Conservation (phyloP, 306 rosid species). For the Gleditsia sinensis region DNA sequence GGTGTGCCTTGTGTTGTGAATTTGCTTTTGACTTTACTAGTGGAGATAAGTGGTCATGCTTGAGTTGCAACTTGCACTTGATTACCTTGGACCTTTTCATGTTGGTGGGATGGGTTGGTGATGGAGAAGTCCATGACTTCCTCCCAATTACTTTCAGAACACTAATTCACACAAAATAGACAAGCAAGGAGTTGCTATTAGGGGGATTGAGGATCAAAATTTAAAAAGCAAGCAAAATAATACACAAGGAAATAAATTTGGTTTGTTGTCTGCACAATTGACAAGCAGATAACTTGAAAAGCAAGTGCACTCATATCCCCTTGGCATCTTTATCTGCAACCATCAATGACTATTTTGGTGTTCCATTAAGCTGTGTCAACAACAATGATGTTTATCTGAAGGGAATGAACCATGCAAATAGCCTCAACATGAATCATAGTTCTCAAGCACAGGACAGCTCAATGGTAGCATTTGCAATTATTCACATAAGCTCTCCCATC, state of each 20-base stretch:
- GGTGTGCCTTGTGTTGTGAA: no score
- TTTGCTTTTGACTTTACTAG: conserved; percentile 6
- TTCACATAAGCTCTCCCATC: conserved; percentile 20
- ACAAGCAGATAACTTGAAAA: conserved; percentile 27
- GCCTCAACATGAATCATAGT: conserved; percentile 21
- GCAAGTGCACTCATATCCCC: conserved; percentile 27
- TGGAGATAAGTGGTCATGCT: conserved; percentile 33
- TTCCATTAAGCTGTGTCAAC: conserved; percentile 34
- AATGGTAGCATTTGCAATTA: background rate
- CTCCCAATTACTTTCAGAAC: conserved; percentile 19
- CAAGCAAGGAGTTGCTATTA: conserved; percentile 40
- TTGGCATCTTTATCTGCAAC: conserved; percentile 25
- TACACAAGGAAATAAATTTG: background rate
- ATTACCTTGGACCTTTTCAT: conserved; percentile 30
- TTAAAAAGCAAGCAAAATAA: conserved; percentile 38
- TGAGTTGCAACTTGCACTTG: background rate
- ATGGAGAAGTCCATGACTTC: conserved; percentile 38
- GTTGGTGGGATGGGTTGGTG: conserved; percentile 30
- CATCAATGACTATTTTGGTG: conserved; percentile 33
- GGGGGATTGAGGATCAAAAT: conserved; percentile 40
- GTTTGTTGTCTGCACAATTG: no score
- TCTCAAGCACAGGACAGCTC: background rate
- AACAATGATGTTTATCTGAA: conserved; percentile 1
- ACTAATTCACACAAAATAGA: conserved; percentile 25
- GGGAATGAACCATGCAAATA: background rate